A percentile compares a stretch with the other conserved stretches of the same genome.
Evolutionary conservation across 352 stramenopile genomes (phyloP).

Genomic region (Phytophthora crassamura): DNA sequence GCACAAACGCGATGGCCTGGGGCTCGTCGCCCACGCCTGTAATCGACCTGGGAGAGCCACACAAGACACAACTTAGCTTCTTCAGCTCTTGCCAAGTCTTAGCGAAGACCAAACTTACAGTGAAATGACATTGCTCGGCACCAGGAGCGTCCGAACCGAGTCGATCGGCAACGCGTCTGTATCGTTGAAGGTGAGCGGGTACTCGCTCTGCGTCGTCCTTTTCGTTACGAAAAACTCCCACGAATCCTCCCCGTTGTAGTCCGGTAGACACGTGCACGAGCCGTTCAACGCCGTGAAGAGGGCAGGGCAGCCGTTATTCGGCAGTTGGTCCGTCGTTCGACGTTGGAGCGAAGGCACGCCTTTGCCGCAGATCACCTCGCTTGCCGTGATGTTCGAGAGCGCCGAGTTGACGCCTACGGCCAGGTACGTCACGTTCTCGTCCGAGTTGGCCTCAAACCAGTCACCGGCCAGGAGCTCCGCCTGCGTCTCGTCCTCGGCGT

Average conservation of each 20-base stretch:
- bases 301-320: slow-evolving; percentile 48
- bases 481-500: slow-evolving; percentile 12
- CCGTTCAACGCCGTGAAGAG: slow-evolving; percentile 45
- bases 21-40: slow-evolving; percentile 26
- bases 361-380: slow-evolving; percentile 40
- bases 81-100: background rate
- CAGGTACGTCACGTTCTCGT: slow-evolving; percentile 43
- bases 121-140: slow-evolving; percentile 35
- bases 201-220: slow-evolving; percentile 9
- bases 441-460: slow-evolving; percentile 47
- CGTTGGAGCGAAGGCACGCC: slow-evolving; percentile 46
- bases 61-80: background rate
- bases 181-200: slow-evolving; percentile 18
- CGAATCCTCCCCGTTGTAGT: slow-evolving; percentile 22
- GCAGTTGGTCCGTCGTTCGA: slow-evolving; percentile 14
- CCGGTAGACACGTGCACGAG: slow-evolving; percentile 52
- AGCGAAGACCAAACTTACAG: slow-evolving; percentile 28
- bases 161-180: slow-evolving; percentile 39
- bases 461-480: slow-evolving; percentile 32
- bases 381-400: slow-evolving; percentile 35
- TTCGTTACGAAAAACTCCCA: slow-evolving; percentile 46
- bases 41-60: slow-evolving; percentile 19
- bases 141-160: slow-evolving; percentile 44
- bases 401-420: slow-evolving; percentile 36
- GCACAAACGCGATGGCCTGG: slow-evolving; percentile 34